These are phyloP conservation scores for Phytophthora podocarpi DNA, from an alignment of 352 stramenopile species.

Conservation along the genomic window DNA sequence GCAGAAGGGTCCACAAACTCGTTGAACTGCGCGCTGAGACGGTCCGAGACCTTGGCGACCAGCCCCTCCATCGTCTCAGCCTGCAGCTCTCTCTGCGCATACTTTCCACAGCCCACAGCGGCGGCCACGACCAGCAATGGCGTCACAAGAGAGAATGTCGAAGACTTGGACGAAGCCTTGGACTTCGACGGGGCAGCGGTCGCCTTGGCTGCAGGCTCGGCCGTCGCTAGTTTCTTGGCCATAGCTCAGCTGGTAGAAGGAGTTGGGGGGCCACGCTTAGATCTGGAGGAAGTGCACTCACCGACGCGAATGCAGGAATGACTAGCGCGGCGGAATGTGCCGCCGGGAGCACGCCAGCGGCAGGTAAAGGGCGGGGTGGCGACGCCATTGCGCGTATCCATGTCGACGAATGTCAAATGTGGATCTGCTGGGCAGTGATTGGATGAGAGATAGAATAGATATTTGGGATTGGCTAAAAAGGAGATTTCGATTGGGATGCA, in stretches of 20 bases:
- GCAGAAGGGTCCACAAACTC: conserved; percentile 4
- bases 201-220: not conserved
- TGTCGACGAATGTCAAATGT: conserved; percentile 29
- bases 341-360: not conserved
- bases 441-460: not conserved
- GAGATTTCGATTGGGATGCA: conserved; percentile 4
- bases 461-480: conserved; percentile 8
- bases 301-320: conserved; percentile 28
- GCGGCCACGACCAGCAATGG: conserved; percentile 26
- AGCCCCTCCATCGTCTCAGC: conserved; percentile 27
- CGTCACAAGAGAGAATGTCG: conserved; percentile 18
- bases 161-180: conserved; percentile 3
- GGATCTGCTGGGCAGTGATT: conserved; percentile 19
- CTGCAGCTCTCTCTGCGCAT: conserved; percentile 19
- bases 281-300: conserved; percentile 4
- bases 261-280: conserved; percentile 5
- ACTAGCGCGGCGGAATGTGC: not conserved
- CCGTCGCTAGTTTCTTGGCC: conserved; percentile 7
- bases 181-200: conserved; percentile 7
- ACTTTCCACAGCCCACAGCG: conserved; percentile 23
- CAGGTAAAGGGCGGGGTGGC: conserved; percentile 26
- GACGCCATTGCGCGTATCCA: conserved; percentile 33
- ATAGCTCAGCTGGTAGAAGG: conserved; percentile 23
- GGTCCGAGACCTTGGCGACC: conserved; percentile 22
- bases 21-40: conserved; percentile 15